A percentile compares a stretch with the other conserved stretches of the same genome.
Conservation (phyloP, 371 early-diverging fungal species). For the Dinochytrium kinnereticum region DNA sequence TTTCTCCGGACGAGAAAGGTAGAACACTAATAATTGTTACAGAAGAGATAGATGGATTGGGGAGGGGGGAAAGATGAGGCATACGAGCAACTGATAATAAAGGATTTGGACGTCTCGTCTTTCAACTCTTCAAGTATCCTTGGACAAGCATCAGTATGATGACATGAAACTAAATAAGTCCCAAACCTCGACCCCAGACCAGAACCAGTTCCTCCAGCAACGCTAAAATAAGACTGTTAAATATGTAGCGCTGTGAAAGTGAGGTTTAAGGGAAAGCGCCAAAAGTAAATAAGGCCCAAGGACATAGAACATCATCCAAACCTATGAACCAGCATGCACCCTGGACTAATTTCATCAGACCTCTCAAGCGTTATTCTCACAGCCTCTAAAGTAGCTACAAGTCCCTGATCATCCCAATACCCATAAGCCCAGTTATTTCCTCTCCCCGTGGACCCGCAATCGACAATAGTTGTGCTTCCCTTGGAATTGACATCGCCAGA, state of each 20-base stretch:
- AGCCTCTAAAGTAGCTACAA: constrained; percentile 29
- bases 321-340: background rate
- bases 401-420: constrained; percentile 35
- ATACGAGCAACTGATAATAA: constrained; percentile 38
- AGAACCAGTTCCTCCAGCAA: constrained; percentile 54
- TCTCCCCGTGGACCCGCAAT: constrained; percentile 41
- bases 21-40: constrained; percentile 26
- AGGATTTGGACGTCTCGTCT: constrained; percentile 33
- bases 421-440: constrained; percentile 57
- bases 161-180: background rate
- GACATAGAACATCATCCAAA: too few species aligned
- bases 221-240: constrained; percentile 14
- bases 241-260: background rate
- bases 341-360: constrained; percentile 9
- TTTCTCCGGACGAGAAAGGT: constrained; percentile 51
- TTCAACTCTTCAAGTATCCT: constrained; percentile 46
- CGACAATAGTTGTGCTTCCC: constrained; percentile 18
- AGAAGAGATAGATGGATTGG: background rate
- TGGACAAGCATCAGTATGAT: background rate
- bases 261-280: too few species aligned
- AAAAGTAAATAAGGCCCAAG: too few species aligned
- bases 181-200: constrained; percentile 48
- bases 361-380: constrained; percentile 28
- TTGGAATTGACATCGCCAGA: background rate
- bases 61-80: too few species aligned